A percentile compares a stretch with the other conserved stretches of the same genome.
Evolutionary conservation across 176 grass and related monocot species (phyloP).

Genomic region (Neostapfia colusana): DNA sequence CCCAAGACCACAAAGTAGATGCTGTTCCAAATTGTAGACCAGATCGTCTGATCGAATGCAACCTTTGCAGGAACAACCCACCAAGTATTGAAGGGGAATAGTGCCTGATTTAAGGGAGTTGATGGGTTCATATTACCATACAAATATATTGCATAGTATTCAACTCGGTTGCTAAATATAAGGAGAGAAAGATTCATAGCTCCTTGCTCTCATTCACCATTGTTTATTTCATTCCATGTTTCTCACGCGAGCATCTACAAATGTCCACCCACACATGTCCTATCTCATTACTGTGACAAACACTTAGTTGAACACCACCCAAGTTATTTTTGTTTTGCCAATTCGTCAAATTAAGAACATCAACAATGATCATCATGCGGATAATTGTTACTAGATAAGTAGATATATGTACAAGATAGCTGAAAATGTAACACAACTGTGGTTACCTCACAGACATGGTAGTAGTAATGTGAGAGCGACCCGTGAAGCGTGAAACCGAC

Average conservation of each 20-base stretch:
- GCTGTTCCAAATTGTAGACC: conserved; percentile 95
- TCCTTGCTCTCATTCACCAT: neutral
- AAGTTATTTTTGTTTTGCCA: neutral
- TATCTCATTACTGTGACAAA: neutral
- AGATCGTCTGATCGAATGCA: conserved; percentile 80
- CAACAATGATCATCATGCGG: no score
- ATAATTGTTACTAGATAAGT: no score
- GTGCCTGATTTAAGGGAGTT: conserved; percentile 40
- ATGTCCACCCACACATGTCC: neutral
- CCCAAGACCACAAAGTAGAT: conserved; percentile 83
- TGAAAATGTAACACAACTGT: neutral
- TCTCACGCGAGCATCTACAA: neutral
- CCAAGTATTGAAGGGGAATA: conserved; percentile 95
- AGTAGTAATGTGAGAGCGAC: conserved; percentile 97
- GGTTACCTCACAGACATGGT: conserved; percentile 81
- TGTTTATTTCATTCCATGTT: neutral
- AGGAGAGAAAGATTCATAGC: neutral
- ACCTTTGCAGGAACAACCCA: conserved; percentile 94
- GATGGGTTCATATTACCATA: neutral
- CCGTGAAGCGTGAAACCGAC: conserved; percentile 94
- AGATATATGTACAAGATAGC: neutral
- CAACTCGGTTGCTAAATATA: neutral
- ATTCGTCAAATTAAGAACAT: neutral
- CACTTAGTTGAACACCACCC: neutral
- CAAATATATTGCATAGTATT: neutral